Conservation (phyloP, 1,139 yeast genomes). For the Diutina ranongensis region DNA sequence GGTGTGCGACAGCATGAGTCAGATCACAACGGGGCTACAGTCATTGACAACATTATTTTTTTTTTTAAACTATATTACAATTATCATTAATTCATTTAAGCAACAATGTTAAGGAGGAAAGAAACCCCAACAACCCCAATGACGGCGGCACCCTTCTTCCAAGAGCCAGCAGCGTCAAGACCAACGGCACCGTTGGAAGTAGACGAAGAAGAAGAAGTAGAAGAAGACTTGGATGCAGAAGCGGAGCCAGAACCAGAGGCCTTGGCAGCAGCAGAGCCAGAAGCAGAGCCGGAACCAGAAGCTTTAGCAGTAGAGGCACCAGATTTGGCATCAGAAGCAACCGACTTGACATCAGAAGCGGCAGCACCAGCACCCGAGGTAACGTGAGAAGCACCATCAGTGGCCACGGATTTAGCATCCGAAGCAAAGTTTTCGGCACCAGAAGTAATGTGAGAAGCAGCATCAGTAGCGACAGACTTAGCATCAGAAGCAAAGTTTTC, state of each 20-base stretch:
- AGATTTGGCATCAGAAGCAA: constrained; percentile 7
- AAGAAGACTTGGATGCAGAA: constrained; percentile 6
- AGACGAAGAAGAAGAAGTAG: not conserved
- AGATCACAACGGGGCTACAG: no score
- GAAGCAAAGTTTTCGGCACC: not conserved
- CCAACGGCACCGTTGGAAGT: not conserved
- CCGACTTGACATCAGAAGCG: constrained; percentile 1
- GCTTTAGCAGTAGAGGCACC: constrained; percentile 1
- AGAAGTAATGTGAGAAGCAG: not conserved
- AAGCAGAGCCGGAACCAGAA: not conserved
- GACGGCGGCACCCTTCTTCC: constrained; percentile 5
- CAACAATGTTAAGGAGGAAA: constrained; percentile 3
- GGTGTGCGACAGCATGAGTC: no score
- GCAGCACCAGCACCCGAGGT: constrained; percentile 2
- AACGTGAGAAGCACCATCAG: constrained; percentile 4
- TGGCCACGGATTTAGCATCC: constrained; percentile 3
- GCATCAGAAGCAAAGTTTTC: not conserved
- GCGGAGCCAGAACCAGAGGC: constrained; percentile 4
- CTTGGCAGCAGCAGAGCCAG: constrained; percentile 3
- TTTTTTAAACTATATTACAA: not conserved
- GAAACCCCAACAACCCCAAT: constrained; percentile 1
- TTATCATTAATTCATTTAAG: not conserved
- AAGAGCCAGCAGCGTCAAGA: not conserved
- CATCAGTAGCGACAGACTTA: not conserved
- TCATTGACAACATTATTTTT: not conserved